Evolutionary conservation across 768 basidiomycete genomes (phyloP), one percentile per base, ranked within the genome.

Genomic region (Lentinula sp.): DNA sequence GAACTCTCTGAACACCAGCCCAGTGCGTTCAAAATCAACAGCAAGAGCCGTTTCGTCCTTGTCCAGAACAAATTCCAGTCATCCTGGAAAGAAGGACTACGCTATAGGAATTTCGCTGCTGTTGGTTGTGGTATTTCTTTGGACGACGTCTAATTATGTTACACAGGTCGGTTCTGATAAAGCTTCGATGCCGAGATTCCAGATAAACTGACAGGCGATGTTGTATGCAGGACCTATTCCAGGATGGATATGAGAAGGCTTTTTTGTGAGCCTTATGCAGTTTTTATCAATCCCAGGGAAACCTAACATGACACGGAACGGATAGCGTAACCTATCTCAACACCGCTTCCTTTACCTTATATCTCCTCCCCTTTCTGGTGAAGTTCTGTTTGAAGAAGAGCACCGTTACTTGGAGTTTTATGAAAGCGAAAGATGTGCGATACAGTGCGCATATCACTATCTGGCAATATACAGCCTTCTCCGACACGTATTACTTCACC

Each of bases 131-230:
- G 92, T 93, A 40, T 63, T 91, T 39, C 80, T 97, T 11, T 98
- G 95, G 95, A 96, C 95, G 15, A 74, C 80, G 10, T 90, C 89
- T 51, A 95, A 88, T 71, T 96, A 95, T 68, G 78, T 96, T 43
- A 95, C 89, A 10, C 90, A 93, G 81, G 91, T 87, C 62, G 4
- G 40, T 43, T 31, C 23, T 21, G 11, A 32, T 31, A 48, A 72
- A 23, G 21, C 21, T 21, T 49, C 18, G 9, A 11, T 21, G 7
- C 18, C 2, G 43, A 7, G 10, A 28, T 28, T 46, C 48, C 48
- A 18, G 28, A 23, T 62, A 67, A 35, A 67, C 63, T 28, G 40
- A 75, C 7, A 28, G 5, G 10, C 51, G 15, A 35, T 18, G n/a
- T 16, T 43, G 15, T 10, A 42, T 40, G 50, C 61, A 84, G 85